Base-by-base conservation (phyloP, 176 grass and related monocot species). In the Dactylis glomerata region DNA sequence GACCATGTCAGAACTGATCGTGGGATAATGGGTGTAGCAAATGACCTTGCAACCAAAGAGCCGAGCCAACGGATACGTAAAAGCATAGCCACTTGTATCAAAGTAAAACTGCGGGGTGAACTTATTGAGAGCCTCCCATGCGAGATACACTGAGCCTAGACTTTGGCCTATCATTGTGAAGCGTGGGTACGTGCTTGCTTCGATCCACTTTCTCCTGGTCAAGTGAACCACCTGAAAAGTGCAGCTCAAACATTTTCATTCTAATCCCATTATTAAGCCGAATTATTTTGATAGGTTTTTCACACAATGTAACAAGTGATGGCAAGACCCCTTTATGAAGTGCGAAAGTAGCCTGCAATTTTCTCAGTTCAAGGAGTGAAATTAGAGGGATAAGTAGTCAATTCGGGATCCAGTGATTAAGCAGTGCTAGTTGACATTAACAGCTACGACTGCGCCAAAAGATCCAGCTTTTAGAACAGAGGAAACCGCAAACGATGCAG, bases 131-230 rank as follows among this genome's bases (percentile, higher is more conserved):
- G 96, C 96, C 69, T 95, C 96, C 91, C 91, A 98, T 84, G 91
- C 86, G 49, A 98, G 93, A 79, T 95, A 98, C 74, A 92, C 81
- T 11, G 96, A 95, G 33, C 96, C 93, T 77, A 98, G 87, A 80
- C 93, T 95, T 84, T 98, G 93, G 9, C 96, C 96, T 34, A 98
- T 98, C 96, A 98, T 98, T 8, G 96, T 98, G 77, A 98, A 98
- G 54, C 78, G 86, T 6, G 96, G 89, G 87, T 95, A 95, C 0
- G 89, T 95, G 28, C 80, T 86, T 72, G 94, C 91, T 78, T 95
- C 93, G 5, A 98, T 90, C 96, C 96, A 98, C 56, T 98, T 98
- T 91, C 96, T 98, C 75, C 77, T 93, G 76, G 54, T 85, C 81
- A 98, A 86, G 71, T 85, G 86, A 87, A 98, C 75, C 69, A 98